Percentiles rank a stretch among this genome's conserved stretches.
Evolutionary conservation across 139 green algal species (phyloP).

Genomic region (Tetratostichococcus sp.): DNA sequence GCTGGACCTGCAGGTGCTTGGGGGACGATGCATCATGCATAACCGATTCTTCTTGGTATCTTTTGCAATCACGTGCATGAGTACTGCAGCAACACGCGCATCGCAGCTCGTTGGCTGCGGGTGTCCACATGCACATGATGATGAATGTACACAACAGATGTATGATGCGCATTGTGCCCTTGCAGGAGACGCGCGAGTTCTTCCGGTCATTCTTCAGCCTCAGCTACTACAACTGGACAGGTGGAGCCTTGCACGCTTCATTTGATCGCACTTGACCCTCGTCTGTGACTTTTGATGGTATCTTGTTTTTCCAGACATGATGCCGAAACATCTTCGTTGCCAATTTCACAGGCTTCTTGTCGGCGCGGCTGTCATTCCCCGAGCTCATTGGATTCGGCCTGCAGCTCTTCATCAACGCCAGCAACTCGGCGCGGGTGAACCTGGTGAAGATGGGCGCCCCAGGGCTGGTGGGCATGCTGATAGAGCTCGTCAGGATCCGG

Average conservation of each 20-base stretch:
- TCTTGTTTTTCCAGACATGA: background rate
- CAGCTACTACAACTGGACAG: constrained; percentile 84
- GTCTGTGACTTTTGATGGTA: no score
- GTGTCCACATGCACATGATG: no score
- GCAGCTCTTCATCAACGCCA: constrained; percentile 72
- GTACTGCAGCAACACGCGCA: no score
- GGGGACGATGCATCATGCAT: no score
- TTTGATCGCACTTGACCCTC: no score
- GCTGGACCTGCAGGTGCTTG: constrained; percentile 56
- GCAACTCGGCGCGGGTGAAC: constrained; percentile 59
- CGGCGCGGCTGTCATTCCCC: constrained; percentile 68
- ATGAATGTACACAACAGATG: no score
- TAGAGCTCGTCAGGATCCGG: constrained; percentile 20
- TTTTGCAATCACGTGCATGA: no score
- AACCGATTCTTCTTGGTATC: no score
- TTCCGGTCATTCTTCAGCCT: constrained; percentile 96
- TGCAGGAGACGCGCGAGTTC: constrained; percentile 83
- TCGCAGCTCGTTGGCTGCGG: background rate
- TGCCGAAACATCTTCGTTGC: background rate
- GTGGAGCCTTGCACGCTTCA: background rate
- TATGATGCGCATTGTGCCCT: constrained; percentile 20
- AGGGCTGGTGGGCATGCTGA: constrained; percentile 65
- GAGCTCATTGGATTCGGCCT: constrained; percentile 86
- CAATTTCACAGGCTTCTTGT: constrained; percentile 78
- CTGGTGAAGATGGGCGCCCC: constrained; percentile 69